Conservation (phyloP, 108 stramenopile genomes). For the Seminavis robusta region DNA sequence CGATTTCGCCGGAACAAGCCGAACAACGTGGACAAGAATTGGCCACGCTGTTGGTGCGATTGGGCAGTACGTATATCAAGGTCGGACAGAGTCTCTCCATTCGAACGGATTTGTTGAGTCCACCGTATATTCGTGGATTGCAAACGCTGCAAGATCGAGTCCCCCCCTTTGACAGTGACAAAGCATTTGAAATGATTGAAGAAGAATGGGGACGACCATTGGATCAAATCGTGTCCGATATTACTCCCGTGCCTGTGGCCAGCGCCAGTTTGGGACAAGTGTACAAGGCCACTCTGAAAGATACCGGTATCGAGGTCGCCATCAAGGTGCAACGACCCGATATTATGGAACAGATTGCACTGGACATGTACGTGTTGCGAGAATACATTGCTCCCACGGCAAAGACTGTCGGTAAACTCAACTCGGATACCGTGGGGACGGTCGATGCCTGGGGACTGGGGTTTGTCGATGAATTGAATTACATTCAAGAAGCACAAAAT, state of each 20-base stretch:
- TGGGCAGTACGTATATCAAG: constrained; percentile 88
- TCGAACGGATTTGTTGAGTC: constrained; percentile 87
- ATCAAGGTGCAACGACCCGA: constrained; percentile 96
- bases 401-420: constrained; percentile 61
- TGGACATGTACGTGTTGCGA: constrained; percentile 94
- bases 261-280: constrained; percentile 94
- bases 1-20: constrained; percentile 32
- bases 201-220: constrained; percentile 78
- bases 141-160: constrained; percentile 88
- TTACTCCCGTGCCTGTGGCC: constrained; percentile 79
- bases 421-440: constrained; percentile 78
- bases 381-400: constrained; percentile 60
- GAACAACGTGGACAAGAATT: constrained; percentile 63
- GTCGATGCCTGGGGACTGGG: constrained; percentile 93
- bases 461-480: constrained; percentile 95
- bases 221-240: constrained; percentile 55
- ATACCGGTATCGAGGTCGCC: constrained; percentile 63
- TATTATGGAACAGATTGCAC: constrained; percentile 87
- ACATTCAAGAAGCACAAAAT: constrained; percentile 87
- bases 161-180: constrained; percentile 72
- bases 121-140: constrained; percentile 80
- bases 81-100: constrained; percentile 95
- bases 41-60: constrained; percentile 50
- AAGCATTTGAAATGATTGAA: constrained; percentile 78
- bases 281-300: constrained; percentile 61